Evolutionary conservation across 2,329 filamentous ascomycete genomes (phyloP).

Genomic region (Alternaria triticimaculans): DNA sequence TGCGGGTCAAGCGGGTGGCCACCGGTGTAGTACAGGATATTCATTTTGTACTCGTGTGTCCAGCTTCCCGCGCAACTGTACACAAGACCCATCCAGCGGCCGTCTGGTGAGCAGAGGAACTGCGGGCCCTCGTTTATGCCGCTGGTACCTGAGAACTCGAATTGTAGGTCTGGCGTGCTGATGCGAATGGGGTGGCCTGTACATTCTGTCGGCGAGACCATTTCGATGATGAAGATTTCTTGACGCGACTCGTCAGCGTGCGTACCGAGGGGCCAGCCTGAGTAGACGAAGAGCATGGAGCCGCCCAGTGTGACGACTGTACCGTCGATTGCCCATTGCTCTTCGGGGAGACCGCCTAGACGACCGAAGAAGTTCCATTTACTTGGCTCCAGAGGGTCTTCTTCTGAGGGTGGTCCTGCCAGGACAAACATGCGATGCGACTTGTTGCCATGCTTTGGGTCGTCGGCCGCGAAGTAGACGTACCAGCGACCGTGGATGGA

Average conservation of each 20-base stretch:
- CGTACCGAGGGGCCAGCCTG: conserved; percentile 53
- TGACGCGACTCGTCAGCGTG: conserved; percentile 48
- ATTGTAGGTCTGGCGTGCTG: conserved; percentile 49
- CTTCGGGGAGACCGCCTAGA: conserved; percentile 49
- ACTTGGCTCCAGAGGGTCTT: conserved; percentile 37
- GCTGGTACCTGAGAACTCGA: conserved; percentile 49
- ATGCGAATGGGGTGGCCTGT: conserved; percentile 49
- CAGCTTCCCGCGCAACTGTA: conserved; percentile 56
- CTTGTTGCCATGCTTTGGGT: conserved; percentile 52
- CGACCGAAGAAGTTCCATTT: conserved; percentile 53
- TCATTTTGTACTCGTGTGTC: conserved; percentile 59
- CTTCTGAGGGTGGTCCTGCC: conserved; percentile 46
- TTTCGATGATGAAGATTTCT: conserved; percentile 53
- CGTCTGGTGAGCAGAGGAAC: conserved; percentile 45
- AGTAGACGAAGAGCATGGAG: conserved; percentile 53
- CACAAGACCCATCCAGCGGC: conserved; percentile 53
- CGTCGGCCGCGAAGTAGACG: conserved; percentile 57
- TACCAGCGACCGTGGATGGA: conserved; percentile 60
- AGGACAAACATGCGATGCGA: conserved; percentile 57
- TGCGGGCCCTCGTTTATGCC: conserved; percentile 58
- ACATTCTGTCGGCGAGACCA: conserved; percentile 47
- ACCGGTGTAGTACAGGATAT: conserved; percentile 50
- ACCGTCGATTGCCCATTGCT: conserved; percentile 58
- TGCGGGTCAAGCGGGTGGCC: conserved; percentile 49
- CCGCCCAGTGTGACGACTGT: conserved; percentile 52